Conservation (phyloP, 2,329 filamentous ascomycete species). For the Thermothelomyces thermophilus region DNA sequence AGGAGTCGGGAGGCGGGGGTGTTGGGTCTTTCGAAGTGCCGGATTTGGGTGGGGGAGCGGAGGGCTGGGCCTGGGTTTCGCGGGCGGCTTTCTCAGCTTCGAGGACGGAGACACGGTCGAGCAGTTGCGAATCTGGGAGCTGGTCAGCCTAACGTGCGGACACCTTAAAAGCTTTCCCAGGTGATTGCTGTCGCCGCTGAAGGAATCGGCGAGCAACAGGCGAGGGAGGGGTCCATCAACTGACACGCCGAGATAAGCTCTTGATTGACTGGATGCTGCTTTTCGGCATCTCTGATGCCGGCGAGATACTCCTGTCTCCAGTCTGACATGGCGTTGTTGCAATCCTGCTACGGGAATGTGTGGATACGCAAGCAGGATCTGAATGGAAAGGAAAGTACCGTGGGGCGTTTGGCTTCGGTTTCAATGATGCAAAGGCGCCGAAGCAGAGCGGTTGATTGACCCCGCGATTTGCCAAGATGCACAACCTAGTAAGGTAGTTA, state of each 20-base stretch:
- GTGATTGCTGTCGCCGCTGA: too few relatives aligned
- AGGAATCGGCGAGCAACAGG: background rate
- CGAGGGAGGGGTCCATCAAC: conserved; percentile 25
- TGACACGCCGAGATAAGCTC: conserved; percentile 74
- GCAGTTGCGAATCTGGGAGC: conserved; percentile 53
- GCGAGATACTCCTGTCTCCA: conserved; percentile 79
- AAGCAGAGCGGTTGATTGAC: conserved; percentile 6
- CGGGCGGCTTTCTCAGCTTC: conserved; percentile 49
- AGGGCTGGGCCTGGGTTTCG: conserved; percentile 21
- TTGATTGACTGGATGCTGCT: conserved; percentile 54
- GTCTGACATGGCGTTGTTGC: conserved; percentile 45
- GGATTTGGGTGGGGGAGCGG: conserved; percentile 26
- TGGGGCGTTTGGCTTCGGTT: background rate
- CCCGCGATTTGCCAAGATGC: conserved; percentile 6
- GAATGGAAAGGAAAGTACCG: too few relatives aligned
- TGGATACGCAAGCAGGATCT: background rate
- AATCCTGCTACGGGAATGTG: too few relatives aligned
- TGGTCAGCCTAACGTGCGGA: background rate
- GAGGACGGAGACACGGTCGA: conserved; percentile 59
- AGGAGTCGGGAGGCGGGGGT: background rate
- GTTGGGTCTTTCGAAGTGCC: conserved; percentile 17
- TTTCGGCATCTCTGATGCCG: conserved; percentile 65
- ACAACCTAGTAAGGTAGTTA: too few relatives aligned
- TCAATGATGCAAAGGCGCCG: conserved; percentile 10
- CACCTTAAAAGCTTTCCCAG: too few relatives aligned